Base-by-base conservation (phyloP, 257 asterid genomes). In the Rauvolfia tetraphylla region DNA sequence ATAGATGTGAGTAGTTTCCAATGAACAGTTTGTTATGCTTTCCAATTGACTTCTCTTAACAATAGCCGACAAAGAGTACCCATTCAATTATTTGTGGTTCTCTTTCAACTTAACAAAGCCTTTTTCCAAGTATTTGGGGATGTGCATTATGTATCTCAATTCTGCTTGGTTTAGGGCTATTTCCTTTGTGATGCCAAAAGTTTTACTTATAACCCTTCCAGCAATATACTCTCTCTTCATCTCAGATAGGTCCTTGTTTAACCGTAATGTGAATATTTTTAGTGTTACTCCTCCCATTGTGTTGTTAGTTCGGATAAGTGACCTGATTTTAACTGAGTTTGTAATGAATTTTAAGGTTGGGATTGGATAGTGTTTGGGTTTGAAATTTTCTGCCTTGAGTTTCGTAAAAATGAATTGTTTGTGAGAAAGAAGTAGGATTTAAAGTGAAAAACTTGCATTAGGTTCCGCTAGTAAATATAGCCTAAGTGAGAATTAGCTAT, bases 1-100 rank as follows among this genome's bases (percentile, higher is more conserved):
- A 86, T 95, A 84, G 98, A 95, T 77, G 99, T 95, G 85, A 31
- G 98, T 83, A 78, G 22, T 72, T 71, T 79, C 79, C 66, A 18
- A 13, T 36, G 42, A 14, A 11, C 48, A 13, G 49, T 44, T 44
- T 53, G 44, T 27, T 76, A 56, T 48, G 44, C 61, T 63, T 79
- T 13, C 58, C 25, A 17, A 44, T n/a, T 29, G 65, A 56, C 72
- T 38, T 67, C 62, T 54, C 75, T 29, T 34, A 46, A 68, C 41
- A 51, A 54, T n/a, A 17, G 39, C 13, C 46, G n/a, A 25, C 5
- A 4, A 76, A 42, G 6, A n/a, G 17, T 76, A 53, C 67, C n/a
- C 36, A 7, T 49, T 48, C 29, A 46, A 34, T 22, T 49, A 29
- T 36, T 65, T 15, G n/a, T 17, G 48, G 42, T 46, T 29, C 18